Evolutionary conservation across 768 basidiomycete genomes (phyloP).

Genomic region (Lyophyllum atratum): DNA sequence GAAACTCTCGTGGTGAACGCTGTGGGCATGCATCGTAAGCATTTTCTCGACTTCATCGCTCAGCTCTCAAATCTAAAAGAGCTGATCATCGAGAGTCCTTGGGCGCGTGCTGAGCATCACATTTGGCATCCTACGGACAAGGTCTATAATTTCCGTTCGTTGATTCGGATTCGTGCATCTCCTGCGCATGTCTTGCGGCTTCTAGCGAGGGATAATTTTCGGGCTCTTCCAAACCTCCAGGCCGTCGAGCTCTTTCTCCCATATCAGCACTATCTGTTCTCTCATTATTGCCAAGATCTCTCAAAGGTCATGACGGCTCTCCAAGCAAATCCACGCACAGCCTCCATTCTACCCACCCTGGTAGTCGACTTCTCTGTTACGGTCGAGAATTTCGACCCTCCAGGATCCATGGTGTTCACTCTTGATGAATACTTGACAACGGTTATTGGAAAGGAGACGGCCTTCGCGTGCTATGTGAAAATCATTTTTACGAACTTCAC

Average conservation of each 20-base stretch:
- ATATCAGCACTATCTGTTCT: not conserved
- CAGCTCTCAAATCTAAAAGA: not conserved
- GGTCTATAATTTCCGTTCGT: not conserved
- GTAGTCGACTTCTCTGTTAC: not conserved
- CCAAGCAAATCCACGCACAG: not conserved
- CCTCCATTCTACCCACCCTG: not conserved
- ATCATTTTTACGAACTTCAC: not conserved
- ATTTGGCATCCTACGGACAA: not conserved
- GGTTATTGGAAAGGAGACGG: not conserved
- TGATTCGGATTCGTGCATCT: not conserved
- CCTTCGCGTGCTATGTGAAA: not conserved
- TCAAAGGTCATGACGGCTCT: not conserved
- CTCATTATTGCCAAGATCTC: not conserved
- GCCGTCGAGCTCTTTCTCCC: not conserved
- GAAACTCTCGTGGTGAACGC: not conserved
- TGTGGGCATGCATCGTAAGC: not conserved
- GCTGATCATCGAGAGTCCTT: not conserved
- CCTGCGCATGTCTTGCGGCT: not conserved
- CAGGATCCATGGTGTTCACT: not conserved
- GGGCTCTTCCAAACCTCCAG: not conserved
- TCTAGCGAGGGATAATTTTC: not conserved
- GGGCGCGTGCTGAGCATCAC: not conserved
- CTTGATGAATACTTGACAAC: not conserved
- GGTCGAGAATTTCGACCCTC: not conserved
- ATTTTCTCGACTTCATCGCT: not conserved